Evolutionary conservation across 2,329 filamentous ascomycete species (phyloP).

Genomic region (Trichoderma sp.): DNA sequence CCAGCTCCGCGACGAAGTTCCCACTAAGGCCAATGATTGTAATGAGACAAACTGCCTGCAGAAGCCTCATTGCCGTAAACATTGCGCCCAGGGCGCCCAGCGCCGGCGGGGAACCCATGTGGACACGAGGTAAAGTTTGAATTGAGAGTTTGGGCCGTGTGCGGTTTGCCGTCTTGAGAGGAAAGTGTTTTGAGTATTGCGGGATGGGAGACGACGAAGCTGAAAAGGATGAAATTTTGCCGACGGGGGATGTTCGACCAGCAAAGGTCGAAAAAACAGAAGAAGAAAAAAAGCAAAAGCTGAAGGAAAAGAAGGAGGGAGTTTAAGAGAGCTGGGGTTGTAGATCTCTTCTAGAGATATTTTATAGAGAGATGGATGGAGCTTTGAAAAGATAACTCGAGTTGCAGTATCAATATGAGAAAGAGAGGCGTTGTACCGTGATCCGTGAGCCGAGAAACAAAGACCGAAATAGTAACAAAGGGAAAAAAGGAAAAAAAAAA

Average conservation of each 20-base stretch:
- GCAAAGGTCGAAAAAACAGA: constrained; percentile 11
- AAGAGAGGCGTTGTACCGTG: constrained; percentile 20
- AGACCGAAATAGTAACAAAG: constrained; percentile 10
- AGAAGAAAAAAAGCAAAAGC: constrained; percentile 28
- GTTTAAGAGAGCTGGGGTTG: background rate
- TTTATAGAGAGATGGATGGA: background rate
- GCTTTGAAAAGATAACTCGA: background rate
- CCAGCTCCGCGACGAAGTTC: constrained; percentile 80
- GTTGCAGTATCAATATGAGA: background rate
- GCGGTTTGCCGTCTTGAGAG: constrained; percentile 44
- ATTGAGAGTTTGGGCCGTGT: constrained; percentile 48
- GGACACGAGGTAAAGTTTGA: constrained; percentile 40
- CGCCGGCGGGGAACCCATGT: constrained; percentile 52
- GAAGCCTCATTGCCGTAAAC: constrained; percentile 71
- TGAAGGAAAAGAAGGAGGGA: background rate
- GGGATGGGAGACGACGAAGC: constrained; percentile 39
- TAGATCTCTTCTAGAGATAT: background rate
- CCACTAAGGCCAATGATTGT: constrained; percentile 77
- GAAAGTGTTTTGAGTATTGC: constrained; percentile 46
- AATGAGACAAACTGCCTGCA: constrained; percentile 72
- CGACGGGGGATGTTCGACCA: background rate
- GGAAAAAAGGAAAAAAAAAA: background rate
- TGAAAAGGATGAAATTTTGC: constrained; percentile 40
- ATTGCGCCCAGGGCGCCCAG: constrained; percentile 75
- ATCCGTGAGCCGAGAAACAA: background rate